A percentile compares a stretch with the other conserved stretches of the same genome.
Evolutionary conservation across 1,284 basidiomycete species (phyloP).

Genomic region (Bjerkandera adusta): DNA sequence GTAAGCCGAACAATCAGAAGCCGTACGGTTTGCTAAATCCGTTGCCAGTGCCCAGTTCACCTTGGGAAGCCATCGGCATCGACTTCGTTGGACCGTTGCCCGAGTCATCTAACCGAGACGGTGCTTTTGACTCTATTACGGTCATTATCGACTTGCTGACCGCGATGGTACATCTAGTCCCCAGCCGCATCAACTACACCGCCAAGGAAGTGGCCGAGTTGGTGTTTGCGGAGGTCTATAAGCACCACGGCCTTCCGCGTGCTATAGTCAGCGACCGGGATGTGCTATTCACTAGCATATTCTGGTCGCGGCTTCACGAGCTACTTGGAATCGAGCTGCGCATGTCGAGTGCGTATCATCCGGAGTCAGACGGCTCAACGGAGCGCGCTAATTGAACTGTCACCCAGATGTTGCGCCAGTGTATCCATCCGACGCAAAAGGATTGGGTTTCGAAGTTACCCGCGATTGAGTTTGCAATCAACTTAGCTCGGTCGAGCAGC

Average conservation of each 20-base stretch:
- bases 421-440: conserved; percentile 29
- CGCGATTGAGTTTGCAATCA: conserved; percentile 35
- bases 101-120: conserved; percentile 24
- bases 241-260: conserved; percentile 38
- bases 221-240: conserved; percentile 35
- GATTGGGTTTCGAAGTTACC: conserved; percentile 38
- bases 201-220: conserved; percentile 38
- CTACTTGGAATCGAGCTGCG: conserved; percentile 33
- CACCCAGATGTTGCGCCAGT: conserved; percentile 36
- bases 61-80: conserved; percentile 33
- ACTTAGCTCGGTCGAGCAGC: conserved; percentile 28
- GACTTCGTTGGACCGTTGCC: conserved; percentile 39
- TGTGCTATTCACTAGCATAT: conserved; percentile 37
- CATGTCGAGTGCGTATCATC: conserved; percentile 44
- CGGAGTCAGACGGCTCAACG: conserved; percentile 39
- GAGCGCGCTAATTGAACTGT: conserved; percentile 38
- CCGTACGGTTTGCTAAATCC: conserved; percentile 26
- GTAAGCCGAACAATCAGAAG: conserved; percentile 23
- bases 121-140: conserved; percentile 28
- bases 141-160: conserved; percentile 35
- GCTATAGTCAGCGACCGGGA: conserved; percentile 42
- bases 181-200: conserved; percentile 26
- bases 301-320: conserved; percentile 38
- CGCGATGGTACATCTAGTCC: conserved; percentile 30
- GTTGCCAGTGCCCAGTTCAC: conserved; percentile 21